Evolutionary conservation across 768 basidiomycete species (phyloP), one percentile per base, ranked within the genome.

Genomic region (Leccinum rimulosum): DNA sequence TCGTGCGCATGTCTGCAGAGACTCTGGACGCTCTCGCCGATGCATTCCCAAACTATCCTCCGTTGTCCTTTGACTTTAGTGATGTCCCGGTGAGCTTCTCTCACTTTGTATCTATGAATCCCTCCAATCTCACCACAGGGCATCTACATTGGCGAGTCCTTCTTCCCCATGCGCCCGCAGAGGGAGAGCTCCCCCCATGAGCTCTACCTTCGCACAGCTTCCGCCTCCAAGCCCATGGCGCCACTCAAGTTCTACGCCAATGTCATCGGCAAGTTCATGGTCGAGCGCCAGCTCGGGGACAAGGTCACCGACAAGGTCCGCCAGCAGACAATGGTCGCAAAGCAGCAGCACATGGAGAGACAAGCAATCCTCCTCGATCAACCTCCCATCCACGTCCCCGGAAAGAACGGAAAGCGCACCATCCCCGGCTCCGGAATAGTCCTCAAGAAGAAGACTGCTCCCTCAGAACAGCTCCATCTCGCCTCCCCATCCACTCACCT

Each of bases 161-260:
- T 83, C 76, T 92, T 84, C 59, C 78, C 87, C 2, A 82, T 89
- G 78, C 76, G 74, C 3, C 71, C 79, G 5, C 70, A 72, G 56
- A 76, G 77, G 56, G 90, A 90, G 70, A 78, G 76, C 60, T 69
- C 77, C 2, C 76, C 80, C 8, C 88, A 91, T 64, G 91, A 93
- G 61, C 79, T 93, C 31, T 93, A 89, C 71, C 79, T 91, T 22
- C 82, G 88, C 15, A 76, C 83, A 12, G 77, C 85, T 38, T 80
- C 82, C 15, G 77, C 80, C 8, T 74, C 80, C 25, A 86, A 84
- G 69, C 84, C 81, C 52, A 82, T 77, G 62, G 82, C 83, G 0
- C 85, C 88, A 2, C 80, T 92, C 64, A 90, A 88, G 70, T 82
- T 88, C 19, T 82, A 86, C 64, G 90, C 88, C 61, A 85, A 84